Base-by-base conservation (phyloP, 345 rosid species). In the Firmiana major region DNA sequence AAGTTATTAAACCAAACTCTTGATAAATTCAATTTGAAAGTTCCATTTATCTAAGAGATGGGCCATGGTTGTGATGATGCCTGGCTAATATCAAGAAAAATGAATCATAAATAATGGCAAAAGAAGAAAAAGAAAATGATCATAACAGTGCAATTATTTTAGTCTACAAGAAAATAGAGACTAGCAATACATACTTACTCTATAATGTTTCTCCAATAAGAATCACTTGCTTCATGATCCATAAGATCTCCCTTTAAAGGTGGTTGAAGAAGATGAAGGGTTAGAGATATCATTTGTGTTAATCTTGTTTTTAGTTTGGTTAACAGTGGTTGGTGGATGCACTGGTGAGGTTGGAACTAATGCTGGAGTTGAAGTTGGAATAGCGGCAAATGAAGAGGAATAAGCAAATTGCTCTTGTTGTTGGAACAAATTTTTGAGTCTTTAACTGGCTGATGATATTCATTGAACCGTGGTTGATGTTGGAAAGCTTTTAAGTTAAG, bases 121-220 rank as follows among this genome's bases (percentile, higher is more conserved):
- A n/a, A n/a, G n/a, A n/a, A n/a, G n/a, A n/a, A n/a, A n/a, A n/a
- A n/a, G n/a, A n/a, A n/a, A n/a, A n/a, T n/a, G n/a, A n/a, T n/a
- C n/a, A n/a, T n/a, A n/a, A n/a, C n/a, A n/a, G n/a, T n/a, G n/a
- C n/a, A n/a, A n/a, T n/a, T n/a, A n/a, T n/a, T n/a, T n/a, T n/a
- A n/a, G n/a, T n/a, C 36, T 8, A 59, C 64, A 28, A 13, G 51
- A 5, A 16, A 46, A 46, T 10, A 10, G 12, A 46, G n/a, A n/a
- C 0, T 36, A 36, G 5, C 5, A 36, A 36, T 36, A 36, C 0
- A 36, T 54, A 21, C 87, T 85, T 87, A 90, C 94, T 88, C 87
- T 57, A 88, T 79, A 53, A 88, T 82, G 1, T 87, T 87, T 81
- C 68, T 87, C 94, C 94, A 90, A 78, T 84, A 86, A 63, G 82